phyloP scores from a whole-genome alignment of 495 filamentous ascomycete genomes.

The Monascus purpureus region DNA sequence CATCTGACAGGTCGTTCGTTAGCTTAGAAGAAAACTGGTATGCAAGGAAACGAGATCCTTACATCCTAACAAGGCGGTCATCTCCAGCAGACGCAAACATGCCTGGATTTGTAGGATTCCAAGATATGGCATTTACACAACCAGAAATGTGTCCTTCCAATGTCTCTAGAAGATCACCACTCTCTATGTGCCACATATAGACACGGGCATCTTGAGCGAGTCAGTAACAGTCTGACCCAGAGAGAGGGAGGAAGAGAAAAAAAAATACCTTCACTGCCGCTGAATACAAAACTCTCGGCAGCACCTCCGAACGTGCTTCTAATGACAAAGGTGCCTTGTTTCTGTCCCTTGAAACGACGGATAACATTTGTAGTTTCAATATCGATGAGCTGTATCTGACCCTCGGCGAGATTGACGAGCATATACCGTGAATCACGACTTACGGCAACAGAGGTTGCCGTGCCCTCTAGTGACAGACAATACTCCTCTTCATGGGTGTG shows the following conservation, averaged over 20 bases:
- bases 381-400: slow-evolving; percentile 62
- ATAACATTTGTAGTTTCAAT: slow-evolving; percentile 60
- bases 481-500: slow-evolving; percentile 57
- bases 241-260: neutral
- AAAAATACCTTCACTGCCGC: slow-evolving; percentile 72
- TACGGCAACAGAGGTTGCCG: slow-evolving; percentile 65
- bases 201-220: slow-evolving; percentile 52
- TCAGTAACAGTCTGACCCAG: slow-evolving; percentile 1
- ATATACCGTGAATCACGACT: slow-evolving; percentile 64
- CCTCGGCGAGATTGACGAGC: slow-evolving; percentile 68
- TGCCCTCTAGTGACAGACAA: slow-evolving; percentile 48
- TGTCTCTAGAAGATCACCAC: slow-evolving; percentile 57
- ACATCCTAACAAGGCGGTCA: slow-evolving; percentile 79
- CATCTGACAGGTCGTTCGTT: slow-evolving; percentile 18
- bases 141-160: slow-evolving; percentile 61
- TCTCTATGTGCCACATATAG: slow-evolving; percentile 83
- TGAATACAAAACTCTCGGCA: slow-evolving; percentile 76
- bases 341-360: slow-evolving; percentile 58
- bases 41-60: slow-evolving; percentile 7
- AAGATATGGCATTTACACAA: slow-evolving; percentile 79
- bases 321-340: slow-evolving; percentile 60
- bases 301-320: slow-evolving; percentile 77
- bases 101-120: slow-evolving; percentile 70
- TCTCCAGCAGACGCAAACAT: slow-evolving; percentile 92
- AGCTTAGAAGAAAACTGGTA: slow-evolving; percentile 5